Evolutionary conservation across 208 protist genomes (phyloP), one percentile per base, ranked within the genome.

Genomic region (Trypanosoma vivax): DNA sequence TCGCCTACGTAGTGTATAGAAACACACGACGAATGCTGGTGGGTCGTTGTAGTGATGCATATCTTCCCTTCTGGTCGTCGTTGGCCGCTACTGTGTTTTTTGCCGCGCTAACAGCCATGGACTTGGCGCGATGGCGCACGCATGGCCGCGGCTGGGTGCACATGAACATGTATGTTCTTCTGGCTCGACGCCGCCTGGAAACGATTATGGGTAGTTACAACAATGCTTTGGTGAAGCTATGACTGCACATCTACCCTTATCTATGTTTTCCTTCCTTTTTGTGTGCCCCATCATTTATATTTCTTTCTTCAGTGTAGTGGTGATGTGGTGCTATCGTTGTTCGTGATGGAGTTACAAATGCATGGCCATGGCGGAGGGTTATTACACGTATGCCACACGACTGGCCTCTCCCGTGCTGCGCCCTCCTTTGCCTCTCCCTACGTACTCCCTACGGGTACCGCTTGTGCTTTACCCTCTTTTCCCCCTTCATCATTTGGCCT

Each of bases 101-200:
- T 41, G 28, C 50, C 0, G 52, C 51, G 0, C 27, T 76, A 0
- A 59, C 82, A 30, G 45, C 46, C 1, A 35, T 82, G 6, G 86
- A 93, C 45, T 49, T 60, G 21, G 34, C 77, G 0, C 58, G 57
- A 16, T 67, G 73, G 55, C 34, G 51, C 0, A 63, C 60, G 33
- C 54, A 60, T 27, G 85, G 78, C 2, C 67, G 76, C 3, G 63
- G 50, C 2, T 93, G 86, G 86, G 75, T 89, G 38, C 64, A 89
- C 56, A 63, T 87, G 67, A 77, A 87, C n/a, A 90, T 89, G 50
- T 80, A 88, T 57, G 38, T 90, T 39, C 83, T 93, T 42, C 59
- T 93, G n/a, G 62, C 57, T 10, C 76, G 79, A 53, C 82, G 79
- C 3, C 73, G 81, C 3, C 31, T 76, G 13, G 73, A 83, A 40